Evolutionary conservation across 257 asterid genomes (phyloP).

Genomic region (Solanum paucissectum): DNA sequence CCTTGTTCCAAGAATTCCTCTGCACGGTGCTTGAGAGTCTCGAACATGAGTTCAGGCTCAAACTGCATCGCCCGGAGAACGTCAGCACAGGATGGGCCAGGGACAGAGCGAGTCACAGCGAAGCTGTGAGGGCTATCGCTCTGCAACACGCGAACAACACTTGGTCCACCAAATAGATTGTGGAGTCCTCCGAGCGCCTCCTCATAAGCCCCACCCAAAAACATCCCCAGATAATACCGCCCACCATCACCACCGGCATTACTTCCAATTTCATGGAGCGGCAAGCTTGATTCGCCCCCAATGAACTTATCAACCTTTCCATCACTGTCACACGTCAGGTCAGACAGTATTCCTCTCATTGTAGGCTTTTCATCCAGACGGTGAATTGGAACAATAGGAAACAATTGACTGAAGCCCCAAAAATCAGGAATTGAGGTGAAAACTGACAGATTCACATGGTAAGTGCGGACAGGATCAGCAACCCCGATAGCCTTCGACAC

Average conservation of each 20-base stretch:
- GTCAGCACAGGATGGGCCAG: conserved; percentile 68
- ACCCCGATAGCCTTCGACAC: conserved; percentile 61
- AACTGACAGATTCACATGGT: conserved; percentile 69
- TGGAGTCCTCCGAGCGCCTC: conserved; percentile 92
- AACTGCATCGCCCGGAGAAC: conserved; percentile 90
- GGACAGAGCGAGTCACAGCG: conserved; percentile 63
- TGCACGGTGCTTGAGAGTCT: conserved; percentile 74
- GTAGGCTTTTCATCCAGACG: conserved; percentile 66
- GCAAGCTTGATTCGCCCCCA: conserved; percentile 87
- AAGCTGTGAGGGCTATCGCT: conserved; percentile 86
- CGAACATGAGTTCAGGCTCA: conserved; percentile 89
- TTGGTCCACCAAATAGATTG: conserved; percentile 87
- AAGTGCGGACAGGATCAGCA: conserved; percentile 51
- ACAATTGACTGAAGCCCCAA: conserved; percentile 84
- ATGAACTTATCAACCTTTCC: conserved; percentile 86
- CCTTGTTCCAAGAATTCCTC: conserved; percentile 43
- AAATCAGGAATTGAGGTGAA: conserved; percentile 96
- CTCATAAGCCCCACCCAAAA: conserved; percentile 93
- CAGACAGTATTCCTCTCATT: conserved; percentile 61
- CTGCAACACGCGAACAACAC: conserved; percentile 70
- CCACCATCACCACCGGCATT: conserved; percentile 24
- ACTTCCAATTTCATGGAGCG: conserved; percentile 54
- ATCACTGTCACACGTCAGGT: conserved; percentile 92
- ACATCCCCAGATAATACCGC: conserved; percentile 78
- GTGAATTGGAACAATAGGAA: conserved; percentile 86